Percentiles rank a stretch among this genome's conserved stretches.
Conservation (phyloP, 2,329 filamentous ascomycete genomes). For the Periconia digitata region DNA sequence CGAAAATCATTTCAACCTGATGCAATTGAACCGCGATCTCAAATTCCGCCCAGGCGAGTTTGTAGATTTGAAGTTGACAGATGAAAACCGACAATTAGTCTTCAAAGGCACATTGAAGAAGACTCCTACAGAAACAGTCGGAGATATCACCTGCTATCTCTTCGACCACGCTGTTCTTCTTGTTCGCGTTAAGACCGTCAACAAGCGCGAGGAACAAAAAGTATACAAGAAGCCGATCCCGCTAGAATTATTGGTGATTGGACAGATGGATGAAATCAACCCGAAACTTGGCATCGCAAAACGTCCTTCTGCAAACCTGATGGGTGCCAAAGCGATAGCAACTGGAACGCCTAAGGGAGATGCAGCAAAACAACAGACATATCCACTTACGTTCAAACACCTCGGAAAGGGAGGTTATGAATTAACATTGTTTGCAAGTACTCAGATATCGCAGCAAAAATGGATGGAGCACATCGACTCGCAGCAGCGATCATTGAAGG, state of each 20-base stretch:
- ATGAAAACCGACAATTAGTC: slow-evolving; percentile 88
- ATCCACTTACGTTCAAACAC: slow-evolving; percentile 94
- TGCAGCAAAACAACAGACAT: slow-evolving; percentile 66
- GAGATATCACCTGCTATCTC: slow-evolving; percentile 90
- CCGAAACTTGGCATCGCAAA: slow-evolving; percentile 79
- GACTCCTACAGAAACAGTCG: slow-evolving; percentile 74
- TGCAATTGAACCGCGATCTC: slow-evolving; percentile 86
- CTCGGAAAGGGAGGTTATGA: slow-evolving; percentile 96
- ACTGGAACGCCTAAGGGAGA: slow-evolving; percentile 42
- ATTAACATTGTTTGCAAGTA: slow-evolving; percentile 82
- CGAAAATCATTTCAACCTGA: slow-evolving; percentile 95
- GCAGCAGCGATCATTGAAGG: slow-evolving; percentile 83
- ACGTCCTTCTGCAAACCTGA: slow-evolving; percentile 81
- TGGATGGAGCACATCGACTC: slow-evolving; percentile 95
- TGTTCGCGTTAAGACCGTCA: slow-evolving; percentile 86
- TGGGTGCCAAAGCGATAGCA: slow-evolving; percentile 53
- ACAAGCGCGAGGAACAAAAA: slow-evolving; percentile 91
- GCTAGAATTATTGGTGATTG: slow-evolving; percentile 86
- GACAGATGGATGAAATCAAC: slow-evolving; percentile 96
- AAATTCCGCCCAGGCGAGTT: slow-evolving; percentile 88
- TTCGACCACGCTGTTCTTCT: slow-evolving; percentile 95
- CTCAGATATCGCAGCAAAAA: slow-evolving; percentile 84
- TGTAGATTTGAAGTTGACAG: slow-evolving; percentile 91
- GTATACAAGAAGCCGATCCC: slow-evolving; percentile 96
- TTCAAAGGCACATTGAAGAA: slow-evolving; percentile 97